Evolutionary conservation across 306 rosid genomes (phyloP).

Genomic region (Ceratonia siliqua): DNA sequence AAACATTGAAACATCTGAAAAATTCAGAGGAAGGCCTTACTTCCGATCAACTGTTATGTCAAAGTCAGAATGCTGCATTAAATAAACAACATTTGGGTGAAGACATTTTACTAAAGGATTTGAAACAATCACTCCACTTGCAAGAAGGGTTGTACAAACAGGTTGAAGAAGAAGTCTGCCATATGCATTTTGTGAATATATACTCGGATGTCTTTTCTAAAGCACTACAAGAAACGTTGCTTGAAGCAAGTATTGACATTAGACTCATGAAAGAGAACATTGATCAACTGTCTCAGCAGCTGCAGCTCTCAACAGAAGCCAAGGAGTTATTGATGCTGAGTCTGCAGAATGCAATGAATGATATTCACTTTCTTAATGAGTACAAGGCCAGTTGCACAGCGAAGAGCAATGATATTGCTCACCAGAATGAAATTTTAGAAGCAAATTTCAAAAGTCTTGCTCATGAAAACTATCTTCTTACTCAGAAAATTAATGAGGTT

Average conservation of each 20-base stretch:
- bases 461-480: slow-evolving; percentile 55
- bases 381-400: slow-evolving; percentile 56
- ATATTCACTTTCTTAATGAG: slow-evolving; percentile 61
- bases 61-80: slow-evolving; percentile 47
- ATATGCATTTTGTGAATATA: slow-evolving; percentile 70
- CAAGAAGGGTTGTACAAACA: slow-evolving; percentile 83
- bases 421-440: slow-evolving; percentile 65
- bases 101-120: slow-evolving; percentile 58
- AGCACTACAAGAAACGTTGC: slow-evolving; percentile 76
- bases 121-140: slow-evolving; percentile 71
- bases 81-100: slow-evolving; percentile 61
- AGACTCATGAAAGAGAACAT: slow-evolving; percentile 54
- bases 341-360: slow-evolving; percentile 72
- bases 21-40: slow-evolving; percentile 48
- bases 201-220: slow-evolving; percentile 82
- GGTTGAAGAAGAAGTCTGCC: slow-evolving; percentile 84
- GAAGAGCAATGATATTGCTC: slow-evolving; percentile 67
- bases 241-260: slow-evolving; percentile 65
- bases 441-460: slow-evolving; percentile 48
- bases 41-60: slow-evolving; percentile 47
- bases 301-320: slow-evolving; percentile 71
- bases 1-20: slow-evolving; percentile 44
- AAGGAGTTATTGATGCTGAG: slow-evolving; percentile 64
- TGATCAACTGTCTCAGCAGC: slow-evolving; percentile 67
- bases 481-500: slow-evolving; percentile 58